A percentile compares a stretch with the other conserved stretches of the same genome.
phyloP scores from a whole-genome alignment of 345 rosid genomes.

The Heritiera fomes region DNA sequence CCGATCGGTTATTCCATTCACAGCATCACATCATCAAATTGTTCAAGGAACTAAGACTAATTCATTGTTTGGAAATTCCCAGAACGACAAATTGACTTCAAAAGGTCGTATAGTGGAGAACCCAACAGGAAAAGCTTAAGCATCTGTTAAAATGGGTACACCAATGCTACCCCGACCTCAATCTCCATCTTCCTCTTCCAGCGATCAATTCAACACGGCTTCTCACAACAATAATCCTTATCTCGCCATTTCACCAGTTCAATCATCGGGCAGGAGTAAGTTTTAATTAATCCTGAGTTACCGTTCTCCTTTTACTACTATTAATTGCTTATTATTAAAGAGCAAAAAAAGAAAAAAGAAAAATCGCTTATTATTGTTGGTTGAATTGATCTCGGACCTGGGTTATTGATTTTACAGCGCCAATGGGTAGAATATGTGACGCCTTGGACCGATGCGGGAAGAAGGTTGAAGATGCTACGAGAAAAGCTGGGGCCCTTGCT shows the following conservation, averaged over 20 bases:
- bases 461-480: constrained; percentile 53
- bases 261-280: constrained; percentile 42
- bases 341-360: too few relatives aligned
- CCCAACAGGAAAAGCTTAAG: neutral
- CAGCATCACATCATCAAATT: neutral
- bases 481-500: constrained; percentile 59
- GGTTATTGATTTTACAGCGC: constrained; percentile 40
- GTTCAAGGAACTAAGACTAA: neutral
- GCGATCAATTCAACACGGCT: constrained; percentile 19
- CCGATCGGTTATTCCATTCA: constrained; percentile 10
- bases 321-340: neutral
- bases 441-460: constrained; percentile 62
- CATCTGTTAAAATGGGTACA: neutral
- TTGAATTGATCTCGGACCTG: neutral
- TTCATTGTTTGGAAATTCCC: constrained; percentile 16
- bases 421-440: constrained; percentile 46
- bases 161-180: neutral
- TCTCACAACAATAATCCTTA: constrained; percentile 42
- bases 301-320: neutral
- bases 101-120: constrained; percentile 16
- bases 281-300: neutral
- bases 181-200: neutral
- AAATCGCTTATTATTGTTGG: neutral
- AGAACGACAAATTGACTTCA: constrained; percentile 3
- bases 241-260: constrained; percentile 36